These are phyloP conservation scores for Hypoxylon sp. DNA, from an alignment of 2,329 filamentous ascomycete genomes.

Conservation along the genomic window DNA sequence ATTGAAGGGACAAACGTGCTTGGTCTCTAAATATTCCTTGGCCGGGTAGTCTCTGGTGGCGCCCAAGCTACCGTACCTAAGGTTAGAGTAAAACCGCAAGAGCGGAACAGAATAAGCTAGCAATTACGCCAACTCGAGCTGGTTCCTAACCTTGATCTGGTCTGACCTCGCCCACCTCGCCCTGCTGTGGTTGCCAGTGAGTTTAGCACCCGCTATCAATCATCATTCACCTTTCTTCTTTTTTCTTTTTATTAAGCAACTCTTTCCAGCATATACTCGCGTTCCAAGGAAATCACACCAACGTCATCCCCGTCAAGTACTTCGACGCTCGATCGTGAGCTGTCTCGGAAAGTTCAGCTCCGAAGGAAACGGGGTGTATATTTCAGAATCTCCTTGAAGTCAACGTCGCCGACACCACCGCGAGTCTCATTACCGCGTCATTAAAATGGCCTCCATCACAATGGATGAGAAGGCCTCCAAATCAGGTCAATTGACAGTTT, in stretches of 20 bases:
- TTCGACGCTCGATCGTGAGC: not conserved
- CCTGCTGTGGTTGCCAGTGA: conserved; percentile 29
- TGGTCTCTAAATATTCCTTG: conserved; percentile 8
- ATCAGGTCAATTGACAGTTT: conserved; percentile 43
- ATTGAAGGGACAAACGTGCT: conserved; percentile 20
- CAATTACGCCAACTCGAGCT: conserved; percentile 16
- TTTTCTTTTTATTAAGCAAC: conserved; percentile 9
- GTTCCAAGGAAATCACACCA: conserved; percentile 1
- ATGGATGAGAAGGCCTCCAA: conserved; percentile 39
- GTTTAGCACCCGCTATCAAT: conserved; percentile 9
- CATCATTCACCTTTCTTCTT: not conserved
- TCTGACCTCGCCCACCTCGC: conserved; percentile 2
- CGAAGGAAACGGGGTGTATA: conserved; percentile 30
- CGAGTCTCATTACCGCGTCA: conserved; percentile 2
- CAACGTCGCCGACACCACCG: conserved; percentile 2
- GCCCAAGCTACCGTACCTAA: conserved; percentile 11
- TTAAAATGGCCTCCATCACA: conserved; percentile 41
- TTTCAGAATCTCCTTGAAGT: conserved; percentile 33
- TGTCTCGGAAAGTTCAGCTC: conserved; percentile 9
- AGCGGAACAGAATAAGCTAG: conserved; percentile 12
- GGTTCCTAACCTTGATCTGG: conserved; percentile 15
- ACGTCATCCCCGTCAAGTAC: not conserved
- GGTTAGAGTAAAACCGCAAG: conserved; percentile 20
- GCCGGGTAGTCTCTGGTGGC: conserved; percentile 5
- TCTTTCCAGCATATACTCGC: conserved; percentile 5